A percentile compares a stretch with the other conserved stretches of the same genome.
Evolutionary conservation across 768 basidiomycete genomes (phyloP).

Genomic region (Lactarius pseudohatsudake): DNA sequence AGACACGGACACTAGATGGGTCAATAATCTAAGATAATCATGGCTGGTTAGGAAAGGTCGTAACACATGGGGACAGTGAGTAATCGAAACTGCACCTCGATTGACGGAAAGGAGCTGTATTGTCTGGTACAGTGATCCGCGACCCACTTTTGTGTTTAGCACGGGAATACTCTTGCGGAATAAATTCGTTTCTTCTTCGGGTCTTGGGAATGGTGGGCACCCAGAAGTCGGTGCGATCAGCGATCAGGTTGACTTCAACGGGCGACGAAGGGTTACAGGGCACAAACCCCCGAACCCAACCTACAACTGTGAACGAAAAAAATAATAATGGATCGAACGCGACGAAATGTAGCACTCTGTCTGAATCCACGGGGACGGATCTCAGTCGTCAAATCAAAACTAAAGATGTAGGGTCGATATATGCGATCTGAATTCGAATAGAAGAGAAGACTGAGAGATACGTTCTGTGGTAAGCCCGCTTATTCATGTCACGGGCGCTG

Average conservation of each 20-base stretch:
- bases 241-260: background rate
- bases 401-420: background rate
- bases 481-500: background rate
- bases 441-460: background rate
- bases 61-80: background rate
- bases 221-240: background rate
- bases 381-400: background rate
- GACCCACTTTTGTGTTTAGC: background rate
- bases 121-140: background rate
- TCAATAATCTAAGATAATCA: background rate
- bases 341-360: background rate
- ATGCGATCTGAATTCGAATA: background rate
- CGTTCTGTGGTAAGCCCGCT: background rate
- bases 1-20: background rate
- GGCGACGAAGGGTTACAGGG: background rate
- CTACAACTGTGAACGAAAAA: background rate
- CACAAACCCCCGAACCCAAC: background rate
- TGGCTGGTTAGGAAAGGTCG: background rate
- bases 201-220: background rate
- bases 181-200: background rate
- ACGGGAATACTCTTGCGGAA: background rate
- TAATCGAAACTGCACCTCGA: constrained; percentile 3
- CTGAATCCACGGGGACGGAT: background rate
- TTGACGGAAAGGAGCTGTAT: background rate
- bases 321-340: background rate